Percentiles rank a stretch among this genome's conserved stretches.
phyloP scores from a whole-genome alignment of 176 grass and related monocot genomes.

The Zoysia japonica region DNA sequence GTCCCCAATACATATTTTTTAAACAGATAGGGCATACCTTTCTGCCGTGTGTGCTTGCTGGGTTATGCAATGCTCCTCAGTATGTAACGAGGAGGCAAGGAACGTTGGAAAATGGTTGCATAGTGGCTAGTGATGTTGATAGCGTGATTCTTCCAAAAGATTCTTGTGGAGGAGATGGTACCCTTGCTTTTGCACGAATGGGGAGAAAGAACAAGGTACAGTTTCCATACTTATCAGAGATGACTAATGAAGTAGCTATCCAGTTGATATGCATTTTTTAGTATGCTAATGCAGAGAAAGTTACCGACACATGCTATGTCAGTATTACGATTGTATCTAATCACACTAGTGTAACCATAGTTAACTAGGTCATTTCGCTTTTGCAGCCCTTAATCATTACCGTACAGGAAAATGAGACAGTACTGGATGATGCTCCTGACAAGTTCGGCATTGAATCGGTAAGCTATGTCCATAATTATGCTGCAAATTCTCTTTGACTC shows the following conservation, averaged over 20 bases:
- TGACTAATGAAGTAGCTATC: neutral
- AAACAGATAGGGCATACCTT: slow-evolving; percentile 92
- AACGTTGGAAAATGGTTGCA: slow-evolving; percentile 41
- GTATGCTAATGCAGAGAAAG: neutral
- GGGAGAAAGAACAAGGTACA: slow-evolving; percentile 64
- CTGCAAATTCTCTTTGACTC: slow-evolving; percentile 12
- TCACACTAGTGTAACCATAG: neutral
- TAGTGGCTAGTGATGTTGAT: slow-evolving; percentile 75
- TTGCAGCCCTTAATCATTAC: slow-evolving; percentile 90
- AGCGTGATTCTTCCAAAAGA: slow-evolving; percentile 81
- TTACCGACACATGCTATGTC: neutral
- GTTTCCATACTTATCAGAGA: neutral
- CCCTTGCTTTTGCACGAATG: slow-evolving; percentile 73
- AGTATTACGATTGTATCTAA: neutral
- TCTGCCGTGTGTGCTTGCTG: slow-evolving; percentile 84
- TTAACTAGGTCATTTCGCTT: neutral
- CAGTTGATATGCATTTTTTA: neutral
- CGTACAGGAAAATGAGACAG: slow-evolving; percentile 89
- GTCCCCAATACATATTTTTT: slow-evolving; percentile 9
- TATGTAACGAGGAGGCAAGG: slow-evolving; percentile 60
- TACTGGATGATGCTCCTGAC: slow-evolving; percentile 87
- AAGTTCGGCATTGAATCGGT: slow-evolving; percentile 69
- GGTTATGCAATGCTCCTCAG: slow-evolving; percentile 79
- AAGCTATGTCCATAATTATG: slow-evolving; percentile 22
- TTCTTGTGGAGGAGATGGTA: slow-evolving; percentile 78